Conservation (phyloP, 2,329 filamentous ascomycete species). For the Verticillium nonalfalfae region DNA sequence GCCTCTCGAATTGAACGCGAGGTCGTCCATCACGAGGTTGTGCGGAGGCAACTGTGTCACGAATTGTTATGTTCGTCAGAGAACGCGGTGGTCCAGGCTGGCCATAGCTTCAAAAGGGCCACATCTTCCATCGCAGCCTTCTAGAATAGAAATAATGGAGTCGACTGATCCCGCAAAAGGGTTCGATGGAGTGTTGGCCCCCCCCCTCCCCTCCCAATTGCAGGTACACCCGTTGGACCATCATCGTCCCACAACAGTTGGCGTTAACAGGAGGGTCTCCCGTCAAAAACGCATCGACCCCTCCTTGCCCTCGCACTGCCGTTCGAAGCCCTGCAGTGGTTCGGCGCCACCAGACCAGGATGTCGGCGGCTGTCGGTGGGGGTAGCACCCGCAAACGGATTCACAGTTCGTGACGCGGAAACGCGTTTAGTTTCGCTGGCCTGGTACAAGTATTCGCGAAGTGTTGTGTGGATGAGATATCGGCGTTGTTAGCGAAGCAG, state of each 20-base stretch:
- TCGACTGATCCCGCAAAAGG: slow-evolving; percentile 12
- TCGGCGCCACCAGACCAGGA: neutral
- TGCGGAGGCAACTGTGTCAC: no score
- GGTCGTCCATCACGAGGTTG: neutral
- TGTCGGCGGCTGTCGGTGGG: neutral
- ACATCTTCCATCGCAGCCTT: slow-evolving; percentile 6
- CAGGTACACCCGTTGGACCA: slow-evolving; percentile 4
- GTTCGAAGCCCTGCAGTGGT: slow-evolving; percentile 1
- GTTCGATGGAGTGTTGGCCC: slow-evolving; percentile 12
- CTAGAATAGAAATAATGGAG: slow-evolving; percentile 13
- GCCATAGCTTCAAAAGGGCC: slow-evolving; percentile 9
- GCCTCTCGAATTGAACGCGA: neutral
- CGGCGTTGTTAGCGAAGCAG: no score
- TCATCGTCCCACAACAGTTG: slow-evolving; percentile 10
- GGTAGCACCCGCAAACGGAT: neutral
- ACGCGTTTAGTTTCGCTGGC: neutral
- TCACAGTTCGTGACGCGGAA: neutral
- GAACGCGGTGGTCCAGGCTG: slow-evolving; percentile 3
- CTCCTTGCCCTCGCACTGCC: neutral
- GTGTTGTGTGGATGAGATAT: no score
- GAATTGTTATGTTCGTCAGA: no score
- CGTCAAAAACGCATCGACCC: neutral
- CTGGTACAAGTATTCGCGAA: no score
- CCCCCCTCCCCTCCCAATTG: neutral
- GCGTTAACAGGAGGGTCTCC: neutral